Base-by-base conservation (phyloP, 805 yeast species). In the Kregervanrija pseudodelftensis region DNA sequence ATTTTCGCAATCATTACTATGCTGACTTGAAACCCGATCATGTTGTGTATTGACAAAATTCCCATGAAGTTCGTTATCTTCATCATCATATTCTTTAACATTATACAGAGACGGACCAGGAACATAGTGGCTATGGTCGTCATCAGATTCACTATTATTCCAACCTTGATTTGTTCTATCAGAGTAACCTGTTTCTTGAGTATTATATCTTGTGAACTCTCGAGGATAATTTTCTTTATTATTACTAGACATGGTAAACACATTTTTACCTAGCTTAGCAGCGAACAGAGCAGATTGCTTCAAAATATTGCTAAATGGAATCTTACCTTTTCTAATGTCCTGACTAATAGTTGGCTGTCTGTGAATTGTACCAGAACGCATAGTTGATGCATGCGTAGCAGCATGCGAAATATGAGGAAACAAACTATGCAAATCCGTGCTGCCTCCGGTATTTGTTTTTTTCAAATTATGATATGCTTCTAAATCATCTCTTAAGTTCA, bases 401-500 rank as follows among this genome's bases (percentile, higher is more conserved):
- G 42, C 49, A 33, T 40, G 40, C 11, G 44, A 33, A 14, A 39
- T 41, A 31, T 13, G 41, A 31, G 47, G 48, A 13, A 44, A 44
- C 11, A 41, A 8, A 15, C 15, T 15, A 38, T 33, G 15, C 11
- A 15, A 30, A 36, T 43, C 39, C n/a, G 34, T 33, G 8, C 28
- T 22, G 7, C 8, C 42, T 30, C 40, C 28, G 2, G 65, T 61
- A 5, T 58, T 56, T 0, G 61, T 48, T 40, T 67, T 50, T 37
- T 56, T 52, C 45, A 63, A 35, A 11, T 64, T 53, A 49, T 73
- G 81, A 30, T 69, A 59, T 36, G 77, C 83, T 61, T 81, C 85
- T 11, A 75, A 65, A 47, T 66, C 69, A 63, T 84, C 93, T 54
- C 84, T 68, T 53, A 70, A 65, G 28, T 74, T 73, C 74, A 83